Conservation (phyloP, 805 yeast species). For the Kodamaea restingae region DNA sequence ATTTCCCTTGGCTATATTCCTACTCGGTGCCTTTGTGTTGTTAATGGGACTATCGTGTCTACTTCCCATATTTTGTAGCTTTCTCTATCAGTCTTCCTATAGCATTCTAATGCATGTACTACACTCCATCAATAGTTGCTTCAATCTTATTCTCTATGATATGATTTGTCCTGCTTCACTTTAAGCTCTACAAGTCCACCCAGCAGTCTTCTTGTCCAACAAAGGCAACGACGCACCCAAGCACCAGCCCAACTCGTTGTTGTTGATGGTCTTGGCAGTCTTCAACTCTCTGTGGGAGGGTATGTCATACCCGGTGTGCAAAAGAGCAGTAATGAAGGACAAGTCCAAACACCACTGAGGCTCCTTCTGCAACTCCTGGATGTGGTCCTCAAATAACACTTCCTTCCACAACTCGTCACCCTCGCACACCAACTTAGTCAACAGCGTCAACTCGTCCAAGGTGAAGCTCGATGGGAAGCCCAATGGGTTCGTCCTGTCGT, state of each 20-base stretch:
- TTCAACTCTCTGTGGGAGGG: conserved; percentile 85
- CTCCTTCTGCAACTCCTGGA: conserved; percentile 63
- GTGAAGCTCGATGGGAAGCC: conserved; percentile 94
- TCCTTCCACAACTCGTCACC: conserved; percentile 77
- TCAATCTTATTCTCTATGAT: not conserved
- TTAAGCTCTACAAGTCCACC: conserved; percentile 64
- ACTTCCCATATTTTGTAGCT: too few species aligned
- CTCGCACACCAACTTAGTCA: conserved; percentile 79
- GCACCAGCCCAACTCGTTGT: conserved; percentile 97
- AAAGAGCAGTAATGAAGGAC: conserved; percentile 81
- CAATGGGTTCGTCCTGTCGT: conserved; percentile 88
- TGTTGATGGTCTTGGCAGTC: conserved; percentile 85
- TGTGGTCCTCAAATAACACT: conserved; percentile 62
- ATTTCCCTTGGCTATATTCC: too few species aligned
- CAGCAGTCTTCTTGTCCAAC: conserved; percentile 54
- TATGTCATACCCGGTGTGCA: conserved; percentile 96
- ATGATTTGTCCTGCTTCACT: not conserved
- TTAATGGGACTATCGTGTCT: too few species aligned
- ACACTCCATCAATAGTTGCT: not conserved
- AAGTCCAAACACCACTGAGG: conserved; percentile 95
- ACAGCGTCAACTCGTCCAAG: conserved; percentile 73
- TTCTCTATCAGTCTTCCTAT: too few species aligned
- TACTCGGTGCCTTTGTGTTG: too few species aligned
- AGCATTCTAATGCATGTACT: too few species aligned
- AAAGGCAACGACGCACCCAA: conserved; percentile 94